Percentiles rank a stretch among this genome's conserved stretches.
phyloP scores from a whole-genome alignment of 2,329 filamentous ascomycete genomes.

The Fusarium secorum region DNA sequence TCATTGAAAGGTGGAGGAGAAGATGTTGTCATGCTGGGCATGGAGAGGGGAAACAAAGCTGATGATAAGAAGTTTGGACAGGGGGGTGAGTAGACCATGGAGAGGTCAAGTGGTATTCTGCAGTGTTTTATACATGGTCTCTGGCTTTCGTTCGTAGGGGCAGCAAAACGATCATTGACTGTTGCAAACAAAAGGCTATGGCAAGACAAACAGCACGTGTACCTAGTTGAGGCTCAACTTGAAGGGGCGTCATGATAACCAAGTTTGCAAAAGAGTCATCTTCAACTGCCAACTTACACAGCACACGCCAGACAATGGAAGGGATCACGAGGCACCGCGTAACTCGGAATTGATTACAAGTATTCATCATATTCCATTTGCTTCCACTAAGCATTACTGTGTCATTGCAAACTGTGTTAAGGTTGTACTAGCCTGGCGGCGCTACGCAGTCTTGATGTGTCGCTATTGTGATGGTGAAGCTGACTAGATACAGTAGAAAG shows the following conservation, averaged over 20 bases:
- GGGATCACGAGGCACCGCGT: neutral
- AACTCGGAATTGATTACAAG: too few relatives aligned
- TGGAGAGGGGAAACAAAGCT: too few relatives aligned
- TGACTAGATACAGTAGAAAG: too few relatives aligned
- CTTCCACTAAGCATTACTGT: too few relatives aligned
- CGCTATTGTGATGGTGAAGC: too few relatives aligned
- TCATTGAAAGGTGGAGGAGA: neutral
- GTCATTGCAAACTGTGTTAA: too few relatives aligned
- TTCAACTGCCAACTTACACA: neutral
- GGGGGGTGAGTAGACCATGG: neutral
- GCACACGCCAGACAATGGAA: neutral
- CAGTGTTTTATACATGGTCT: neutral
- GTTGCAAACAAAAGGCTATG: neutral
- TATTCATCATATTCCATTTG: neutral
- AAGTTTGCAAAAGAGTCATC: neutral
- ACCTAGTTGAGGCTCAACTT: neutral
- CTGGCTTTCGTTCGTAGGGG: neutral
- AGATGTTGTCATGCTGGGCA: neutral
- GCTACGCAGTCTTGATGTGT: neutral
- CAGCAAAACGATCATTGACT: neutral
- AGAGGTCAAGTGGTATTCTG: neutral
- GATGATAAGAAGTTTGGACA: neutral
- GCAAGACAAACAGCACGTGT: neutral
- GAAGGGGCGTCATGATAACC: neutral
- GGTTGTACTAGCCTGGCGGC: too few relatives aligned